Percentiles rank a stretch among this genome's conserved stretches.
Conservation (phyloP, 2,329 filamentous ascomycete genomes). For the Kalaharituber pfeilii region DNA sequence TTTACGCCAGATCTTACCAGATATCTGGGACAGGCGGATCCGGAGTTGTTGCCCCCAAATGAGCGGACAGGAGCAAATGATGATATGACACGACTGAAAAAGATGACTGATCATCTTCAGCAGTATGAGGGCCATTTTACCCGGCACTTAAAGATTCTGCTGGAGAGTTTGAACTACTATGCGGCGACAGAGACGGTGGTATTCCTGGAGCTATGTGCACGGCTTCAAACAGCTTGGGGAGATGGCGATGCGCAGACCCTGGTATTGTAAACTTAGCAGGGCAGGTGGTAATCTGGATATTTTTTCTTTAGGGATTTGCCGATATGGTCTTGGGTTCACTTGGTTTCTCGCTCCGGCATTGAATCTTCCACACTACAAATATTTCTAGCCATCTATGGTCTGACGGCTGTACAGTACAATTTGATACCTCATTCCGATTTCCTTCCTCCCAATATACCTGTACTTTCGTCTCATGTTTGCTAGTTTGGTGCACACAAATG, state of each 20-base stretch:
- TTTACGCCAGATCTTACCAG: slow-evolving; percentile 76
- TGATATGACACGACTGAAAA: slow-evolving; percentile 29
- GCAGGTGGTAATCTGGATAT: too few relatives aligned
- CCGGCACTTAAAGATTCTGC: slow-evolving; percentile 75
- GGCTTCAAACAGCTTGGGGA: slow-evolving; percentile 65
- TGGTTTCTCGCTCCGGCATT: too few relatives aligned
- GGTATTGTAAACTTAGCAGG: too few relatives aligned
- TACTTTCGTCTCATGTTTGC: too few relatives aligned
- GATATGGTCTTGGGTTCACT: too few relatives aligned
- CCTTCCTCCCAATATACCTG: too few relatives aligned
- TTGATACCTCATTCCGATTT: too few relatives aligned
- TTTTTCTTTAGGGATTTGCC: too few relatives aligned
- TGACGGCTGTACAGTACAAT: too few relatives aligned
- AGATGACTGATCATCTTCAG: slow-evolving; percentile 69
- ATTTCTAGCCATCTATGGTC: too few relatives aligned
- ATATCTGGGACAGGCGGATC: slow-evolving; percentile 53
- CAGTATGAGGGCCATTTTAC: slow-evolving; percentile 92
- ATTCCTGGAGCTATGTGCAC: slow-evolving; percentile 67
- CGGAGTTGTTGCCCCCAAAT: slow-evolving; percentile 40
- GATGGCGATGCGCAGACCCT: slow-evolving; percentile 37
- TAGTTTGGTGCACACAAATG: too few relatives aligned
- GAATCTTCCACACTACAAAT: too few relatives aligned
- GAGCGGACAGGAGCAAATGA: slow-evolving; percentile 18
- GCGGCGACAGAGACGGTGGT: slow-evolving; percentile 95
- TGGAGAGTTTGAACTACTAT: slow-evolving; percentile 92